Evolutionary conservation across 257 asterid genomes (phyloP).

Genomic region (Solanum rostratum): DNA sequence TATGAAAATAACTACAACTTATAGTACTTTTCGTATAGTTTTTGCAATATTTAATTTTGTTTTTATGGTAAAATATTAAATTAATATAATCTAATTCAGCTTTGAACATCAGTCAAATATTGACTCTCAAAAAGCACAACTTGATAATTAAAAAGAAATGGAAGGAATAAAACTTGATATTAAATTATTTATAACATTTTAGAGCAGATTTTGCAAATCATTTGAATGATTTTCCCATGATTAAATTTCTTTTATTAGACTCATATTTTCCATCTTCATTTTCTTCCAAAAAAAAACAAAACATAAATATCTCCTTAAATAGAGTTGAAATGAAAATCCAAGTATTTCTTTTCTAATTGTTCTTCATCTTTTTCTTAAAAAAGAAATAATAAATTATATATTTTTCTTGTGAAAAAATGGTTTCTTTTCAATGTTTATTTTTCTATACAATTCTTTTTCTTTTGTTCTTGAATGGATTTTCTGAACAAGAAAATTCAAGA

Average conservation of each 20-base stretch:
- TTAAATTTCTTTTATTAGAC: neutral
- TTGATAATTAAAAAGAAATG: no score
- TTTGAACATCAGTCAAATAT: no score
- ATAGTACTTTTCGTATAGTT: no score
- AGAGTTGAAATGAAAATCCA: neutral
- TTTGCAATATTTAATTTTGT: no score
- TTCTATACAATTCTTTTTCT: neutral
- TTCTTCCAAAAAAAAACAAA: neutral
- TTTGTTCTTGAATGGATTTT: neutral
- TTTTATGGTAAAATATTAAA: no score
- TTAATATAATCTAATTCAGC: no score
- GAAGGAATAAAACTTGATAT: neutral
- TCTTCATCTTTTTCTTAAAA: neutral
- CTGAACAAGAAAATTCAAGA: neutral
- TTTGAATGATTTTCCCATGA: neutral
- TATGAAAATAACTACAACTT: no score
- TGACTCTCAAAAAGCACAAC: no score
- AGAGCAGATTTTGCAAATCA: neutral
- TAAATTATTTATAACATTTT: neutral
- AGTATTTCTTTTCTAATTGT: neutral
- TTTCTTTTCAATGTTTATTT: neutral
- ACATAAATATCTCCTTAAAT: neutral
- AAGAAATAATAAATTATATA: neutral
- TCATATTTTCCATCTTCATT: neutral
- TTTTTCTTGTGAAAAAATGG: neutral